phyloP scores from a whole-genome alignment of 352 stramenopile species.

The Globisporangium abappressorium region DNA sequence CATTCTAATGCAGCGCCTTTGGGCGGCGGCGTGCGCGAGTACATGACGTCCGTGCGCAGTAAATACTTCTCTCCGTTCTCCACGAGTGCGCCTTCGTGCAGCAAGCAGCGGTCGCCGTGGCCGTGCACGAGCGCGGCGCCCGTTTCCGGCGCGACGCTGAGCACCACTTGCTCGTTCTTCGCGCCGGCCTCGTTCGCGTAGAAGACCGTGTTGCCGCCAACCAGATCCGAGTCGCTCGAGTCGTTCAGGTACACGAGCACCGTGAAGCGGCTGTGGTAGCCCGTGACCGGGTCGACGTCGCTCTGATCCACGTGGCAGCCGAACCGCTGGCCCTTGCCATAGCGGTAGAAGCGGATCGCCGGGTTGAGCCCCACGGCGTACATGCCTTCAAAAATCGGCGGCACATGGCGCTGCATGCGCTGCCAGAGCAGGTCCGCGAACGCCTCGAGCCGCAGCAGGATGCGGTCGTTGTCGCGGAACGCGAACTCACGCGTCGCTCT shows the following conservation, averaged over 20 bases:
- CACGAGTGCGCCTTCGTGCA: slow-evolving; percentile 72
- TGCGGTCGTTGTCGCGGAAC: slow-evolving; percentile 75
- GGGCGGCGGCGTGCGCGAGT: slow-evolving; percentile 30
- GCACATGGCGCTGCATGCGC: slow-evolving; percentile 53
- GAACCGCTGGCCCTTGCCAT: slow-evolving; percentile 65
- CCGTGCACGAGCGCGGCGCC: slow-evolving; percentile 70
- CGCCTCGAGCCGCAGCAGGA: slow-evolving; percentile 55
- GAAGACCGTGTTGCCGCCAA: slow-evolving; percentile 67
- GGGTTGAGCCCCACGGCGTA: slow-evolving; percentile 64
- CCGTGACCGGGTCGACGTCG: slow-evolving; percentile 68
- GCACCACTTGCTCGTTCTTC: slow-evolving; percentile 44
- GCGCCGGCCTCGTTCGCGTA: slow-evolving; percentile 52
- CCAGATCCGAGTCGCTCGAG: slow-evolving; percentile 62
- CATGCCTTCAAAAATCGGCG: slow-evolving; percentile 58
- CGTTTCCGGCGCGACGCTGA: slow-evolving; percentile 59
- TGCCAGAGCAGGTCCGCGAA: slow-evolving; percentile 71
- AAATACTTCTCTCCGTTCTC: slow-evolving; percentile 68
- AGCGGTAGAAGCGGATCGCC: slow-evolving; percentile 76
- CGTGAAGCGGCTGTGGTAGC: slow-evolving; percentile 74
- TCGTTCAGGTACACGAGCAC: slow-evolving; percentile 85
- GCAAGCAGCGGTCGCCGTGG: slow-evolving; percentile 68
- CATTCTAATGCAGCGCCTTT: background rate
- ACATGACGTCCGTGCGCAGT: slow-evolving; percentile 82
- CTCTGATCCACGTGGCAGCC: slow-evolving; percentile 85
- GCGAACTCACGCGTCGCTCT: slow-evolving; percentile 58